Evolutionary conservation across 352 stramenopile genomes (phyloP).

Genomic region (Phytopythium oedochilum): DNA sequence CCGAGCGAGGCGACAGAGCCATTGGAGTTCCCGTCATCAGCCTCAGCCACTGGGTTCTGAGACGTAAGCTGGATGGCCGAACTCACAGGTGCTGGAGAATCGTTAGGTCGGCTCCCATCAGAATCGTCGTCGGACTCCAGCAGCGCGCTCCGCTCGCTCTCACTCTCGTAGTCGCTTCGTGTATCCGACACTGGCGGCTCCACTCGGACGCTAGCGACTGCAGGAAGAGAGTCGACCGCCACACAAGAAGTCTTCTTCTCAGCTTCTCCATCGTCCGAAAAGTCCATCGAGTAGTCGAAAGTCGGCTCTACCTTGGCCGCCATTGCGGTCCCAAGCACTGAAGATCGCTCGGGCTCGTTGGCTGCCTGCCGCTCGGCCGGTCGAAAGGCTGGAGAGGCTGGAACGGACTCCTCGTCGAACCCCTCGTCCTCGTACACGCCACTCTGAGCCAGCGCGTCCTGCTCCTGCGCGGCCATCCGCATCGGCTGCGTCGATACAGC

Average conservation of each 20-base stretch:
- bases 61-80: too few species aligned
- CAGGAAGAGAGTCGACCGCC: background rate
- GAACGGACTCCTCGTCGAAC: slow-evolving; percentile 44
- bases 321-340: background rate
- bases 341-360: too few species aligned
- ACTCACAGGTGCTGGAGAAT: background rate
- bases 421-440: slow-evolving; percentile 37
- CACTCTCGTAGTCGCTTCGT: slow-evolving; percentile 6
- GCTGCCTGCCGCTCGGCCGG: slow-evolving; percentile 2
- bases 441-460: slow-evolving; percentile 2
- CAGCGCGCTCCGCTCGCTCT: slow-evolving; percentile 22
- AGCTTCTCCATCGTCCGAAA: slow-evolving; percentile 39
- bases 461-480: background rate
- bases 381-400: background rate
- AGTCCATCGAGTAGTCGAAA: slow-evolving; percentile 76
- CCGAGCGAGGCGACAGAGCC: background rate
- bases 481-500: background rate
- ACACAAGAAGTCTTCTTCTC: background rate
- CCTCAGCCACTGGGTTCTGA: background rate
- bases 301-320: slow-evolving; percentile 17
- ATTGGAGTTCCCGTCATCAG: background rate
- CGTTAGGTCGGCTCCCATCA: too few species aligned
- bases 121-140: slow-evolving; percentile 19
- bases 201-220: background rate
- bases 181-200: slow-evolving; percentile 5